These are phyloP conservation scores for Fusarium sp. DNA, from an alignment of 2,329 filamentous ascomycete genomes.

Conservation along the genomic window DNA sequence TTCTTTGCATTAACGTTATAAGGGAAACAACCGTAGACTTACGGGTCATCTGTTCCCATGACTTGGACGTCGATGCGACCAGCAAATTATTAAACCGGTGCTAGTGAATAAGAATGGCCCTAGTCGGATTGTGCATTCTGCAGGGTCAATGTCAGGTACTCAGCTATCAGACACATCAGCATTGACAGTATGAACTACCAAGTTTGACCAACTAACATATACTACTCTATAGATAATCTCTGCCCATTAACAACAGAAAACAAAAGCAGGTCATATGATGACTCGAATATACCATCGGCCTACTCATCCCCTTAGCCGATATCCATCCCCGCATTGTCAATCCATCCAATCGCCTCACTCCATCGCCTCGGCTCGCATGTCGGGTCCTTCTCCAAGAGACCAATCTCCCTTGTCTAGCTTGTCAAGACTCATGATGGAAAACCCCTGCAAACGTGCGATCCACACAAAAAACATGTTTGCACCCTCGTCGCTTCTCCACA, in stretches of 20 bases:
- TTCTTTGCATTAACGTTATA: too few relatives aligned
- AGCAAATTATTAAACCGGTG: too few relatives aligned
- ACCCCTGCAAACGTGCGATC: conserved; percentile 13
- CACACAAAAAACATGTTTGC: conserved; percentile 29
- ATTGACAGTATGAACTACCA: too few relatives aligned
- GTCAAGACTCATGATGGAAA: conserved; percentile 10
- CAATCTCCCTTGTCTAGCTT: too few relatives aligned
- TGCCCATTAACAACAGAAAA: background rate
- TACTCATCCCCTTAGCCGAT: conserved; percentile 8
- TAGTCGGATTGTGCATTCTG: too few relatives aligned
- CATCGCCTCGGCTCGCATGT: conserved; percentile 49
- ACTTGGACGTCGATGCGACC: too few relatives aligned
- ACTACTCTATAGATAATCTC: too few relatives aligned
- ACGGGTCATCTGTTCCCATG: too few relatives aligned
- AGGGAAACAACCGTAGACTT: too few relatives aligned
- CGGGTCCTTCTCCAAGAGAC: conserved; percentile 34
- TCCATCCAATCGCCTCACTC: conserved; percentile 41
- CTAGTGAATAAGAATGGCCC: too few relatives aligned
- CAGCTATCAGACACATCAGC: too few relatives aligned
- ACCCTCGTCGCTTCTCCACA: conserved; percentile 30
- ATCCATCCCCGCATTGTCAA: conserved; percentile 15
- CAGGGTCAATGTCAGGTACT: background rate
- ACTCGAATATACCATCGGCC: conserved; percentile 5
- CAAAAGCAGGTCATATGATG: conserved; percentile 5
- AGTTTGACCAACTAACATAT: too few relatives aligned